A percentile compares a stretch with the other conserved stretches of the same genome.
phyloP scores from a whole-genome alignment of 495 filamentous ascomycete species.

The Penicillium paradoxum region DNA sequence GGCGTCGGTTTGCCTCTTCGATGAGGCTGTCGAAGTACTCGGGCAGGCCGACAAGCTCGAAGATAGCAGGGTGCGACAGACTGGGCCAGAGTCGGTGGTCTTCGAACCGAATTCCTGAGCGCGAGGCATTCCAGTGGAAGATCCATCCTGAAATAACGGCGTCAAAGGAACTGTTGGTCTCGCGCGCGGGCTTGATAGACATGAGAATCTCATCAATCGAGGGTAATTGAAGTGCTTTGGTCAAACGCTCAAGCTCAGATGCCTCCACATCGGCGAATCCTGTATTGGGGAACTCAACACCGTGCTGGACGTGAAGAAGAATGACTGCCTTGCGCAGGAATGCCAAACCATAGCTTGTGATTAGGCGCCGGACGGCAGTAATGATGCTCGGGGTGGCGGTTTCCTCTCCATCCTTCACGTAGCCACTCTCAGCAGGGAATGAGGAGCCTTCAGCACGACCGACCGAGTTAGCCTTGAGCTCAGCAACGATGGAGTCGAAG shows the following conservation, averaged over 20 bases:
- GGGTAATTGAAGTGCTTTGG: constrained; percentile 67
- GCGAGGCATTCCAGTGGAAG: constrained; percentile 52
- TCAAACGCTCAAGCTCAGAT: constrained; percentile 79
- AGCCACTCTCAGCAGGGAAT: constrained; percentile 40
- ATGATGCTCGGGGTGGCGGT: constrained; percentile 36
- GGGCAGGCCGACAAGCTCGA: constrained; percentile 88
- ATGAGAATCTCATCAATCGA: constrained; percentile 73
- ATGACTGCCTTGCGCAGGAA: constrained; percentile 85
- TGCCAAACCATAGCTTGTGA: constrained; percentile 77
- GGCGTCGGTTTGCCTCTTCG: constrained; percentile 78
- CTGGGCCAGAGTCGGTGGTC: constrained; percentile 43
- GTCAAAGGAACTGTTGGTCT: constrained; percentile 35
- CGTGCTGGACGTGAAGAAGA: constrained; percentile 81
- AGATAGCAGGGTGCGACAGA: constrained; percentile 81
- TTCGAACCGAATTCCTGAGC: constrained; percentile 38
- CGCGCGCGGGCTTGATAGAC: constrained; percentile 32
- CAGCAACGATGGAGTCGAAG: constrained; percentile 38
- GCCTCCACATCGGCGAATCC: constrained; percentile 59
- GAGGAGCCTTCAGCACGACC: constrained; percentile 40
- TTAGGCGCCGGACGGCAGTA: constrained; percentile 45
- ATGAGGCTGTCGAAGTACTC: constrained; percentile 89
- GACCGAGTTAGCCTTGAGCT: constrained; percentile 42
- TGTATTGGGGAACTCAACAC: constrained; percentile 78
- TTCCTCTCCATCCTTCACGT: constrained; percentile 41
- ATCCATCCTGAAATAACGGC: constrained; percentile 76